Percentiles rank a stretch among this genome's conserved stretches.
phyloP scores from a whole-genome alignment of 495 filamentous ascomycete genomes.

The Hypoxylon fuscum region DNA sequence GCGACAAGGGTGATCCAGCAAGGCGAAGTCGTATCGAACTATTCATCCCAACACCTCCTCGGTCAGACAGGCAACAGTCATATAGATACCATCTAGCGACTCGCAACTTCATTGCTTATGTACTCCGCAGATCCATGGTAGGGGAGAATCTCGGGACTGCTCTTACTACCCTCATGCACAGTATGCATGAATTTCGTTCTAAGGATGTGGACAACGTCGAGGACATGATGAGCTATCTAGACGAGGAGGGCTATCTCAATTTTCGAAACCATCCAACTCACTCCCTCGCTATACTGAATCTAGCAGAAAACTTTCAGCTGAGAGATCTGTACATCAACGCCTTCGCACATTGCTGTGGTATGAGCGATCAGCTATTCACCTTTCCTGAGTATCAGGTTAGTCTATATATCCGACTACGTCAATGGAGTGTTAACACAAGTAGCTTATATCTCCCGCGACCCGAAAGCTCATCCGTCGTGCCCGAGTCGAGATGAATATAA shows the following conservation, averaged over 20 bases:
- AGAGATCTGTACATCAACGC: slow-evolving; percentile 68
- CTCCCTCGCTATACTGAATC: slow-evolving; percentile 65
- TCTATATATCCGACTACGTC: not conserved
- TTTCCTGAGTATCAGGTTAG: slow-evolving; percentile 66
- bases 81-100: slow-evolving; percentile 68
- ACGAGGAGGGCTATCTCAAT: slow-evolving; percentile 68
- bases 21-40: slow-evolving; percentile 57
- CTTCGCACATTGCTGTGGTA: slow-evolving; percentile 73
- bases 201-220: slow-evolving; percentile 56
- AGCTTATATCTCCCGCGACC: slow-evolving; percentile 63
- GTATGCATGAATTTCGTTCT: slow-evolving; percentile 64
- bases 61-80: slow-evolving; percentile 56
- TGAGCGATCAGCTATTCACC: slow-evolving; percentile 63
- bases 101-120: slow-evolving; percentile 75
- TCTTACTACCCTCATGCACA: slow-evolving; percentile 64
- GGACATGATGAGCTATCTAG: slow-evolving; percentile 64
- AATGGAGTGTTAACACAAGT: slow-evolving; percentile 23
- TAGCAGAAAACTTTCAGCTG: slow-evolving; percentile 67
- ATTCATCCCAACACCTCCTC: slow-evolving; percentile 68
- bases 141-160: slow-evolving; percentile 65
- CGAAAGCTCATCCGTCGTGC: slow-evolving; percentile 68
- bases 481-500: slow-evolving; percentile 68
- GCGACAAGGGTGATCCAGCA: slow-evolving; percentile 32
- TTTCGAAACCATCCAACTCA: slow-evolving; percentile 67
- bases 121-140: slow-evolving; percentile 67